Evolutionary conservation across 352 stramenopile species (phyloP), one percentile per base, ranked within the genome.

Genomic region (Plasmopara viticola): DNA sequence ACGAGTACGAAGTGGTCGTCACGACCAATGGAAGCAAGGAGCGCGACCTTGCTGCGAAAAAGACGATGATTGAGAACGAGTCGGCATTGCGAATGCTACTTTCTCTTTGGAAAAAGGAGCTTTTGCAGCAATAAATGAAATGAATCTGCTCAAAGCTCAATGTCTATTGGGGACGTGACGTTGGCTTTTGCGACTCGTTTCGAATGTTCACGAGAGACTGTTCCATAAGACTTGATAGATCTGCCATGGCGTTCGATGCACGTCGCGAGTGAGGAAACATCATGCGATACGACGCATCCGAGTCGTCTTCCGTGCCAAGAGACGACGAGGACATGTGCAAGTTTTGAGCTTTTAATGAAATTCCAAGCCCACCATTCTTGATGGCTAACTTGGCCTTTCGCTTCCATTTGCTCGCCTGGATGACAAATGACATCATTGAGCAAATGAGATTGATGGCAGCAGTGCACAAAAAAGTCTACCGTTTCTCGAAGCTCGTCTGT

Each of bases 141-240:
- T 50, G 30, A 58, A 66, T 60, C 63, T 56, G 62, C 46, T 60
- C 8, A 17, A 15, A 8, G 14, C n/a, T 6, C 40, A 25, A 0
- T 53, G 34, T 48, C 28, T 66, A 52, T 42, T 40, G 40, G 9
- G 15, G 47, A 28, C 40, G 54, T 33, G 54, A 33, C 13, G 53
- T 53, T 25, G 20, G 20, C 20, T 25, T 25, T 3, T 12, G 33
- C 7, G 64, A 37, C 38, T 87, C 75, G 18, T 78, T 86, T 5
- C 74, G 73, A 20, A 90, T 68, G 35, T 62, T 78, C 2, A 81
- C 64, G 17, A 92, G 62, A 10, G 78, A 89, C 15, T 88, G 68
- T 48, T 92, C 77, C 82, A 92, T 90, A 12, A 88, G 63, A 60
- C 64, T 83, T 14, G 81, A 90, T 5, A 90, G 56, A 52, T 90